Conservation (phyloP, 352 stramenopile species). For the Ophiocytium majus region DNA sequence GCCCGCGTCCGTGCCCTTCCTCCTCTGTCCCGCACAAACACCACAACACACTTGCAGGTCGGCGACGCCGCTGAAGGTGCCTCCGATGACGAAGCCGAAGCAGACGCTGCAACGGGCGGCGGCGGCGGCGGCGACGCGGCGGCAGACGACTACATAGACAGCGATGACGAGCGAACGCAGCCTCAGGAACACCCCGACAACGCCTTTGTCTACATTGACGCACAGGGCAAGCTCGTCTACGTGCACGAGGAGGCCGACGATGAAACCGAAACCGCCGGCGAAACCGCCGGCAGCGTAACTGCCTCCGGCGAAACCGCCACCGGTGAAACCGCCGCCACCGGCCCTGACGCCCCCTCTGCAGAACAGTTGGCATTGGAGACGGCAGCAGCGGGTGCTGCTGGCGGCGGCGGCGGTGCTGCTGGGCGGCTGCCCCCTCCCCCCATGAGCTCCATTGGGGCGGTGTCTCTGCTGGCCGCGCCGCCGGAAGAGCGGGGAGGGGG, state of each 20-base stretch:
- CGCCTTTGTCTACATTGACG: conserved; percentile 52
- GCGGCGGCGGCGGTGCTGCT: conserved; percentile 6
- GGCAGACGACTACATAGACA: conserved; percentile 49
- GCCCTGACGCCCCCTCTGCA: not conserved
- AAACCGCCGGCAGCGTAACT: not conserved
- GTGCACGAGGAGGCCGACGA: conserved; percentile 32
- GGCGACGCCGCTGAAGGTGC: not conserved
- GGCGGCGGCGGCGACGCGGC: not conserved
- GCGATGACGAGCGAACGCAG: conserved; percentile 42
- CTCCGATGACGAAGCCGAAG: not conserved
- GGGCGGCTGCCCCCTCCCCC: not conserved
- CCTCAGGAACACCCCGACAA: conserved; percentile 39
- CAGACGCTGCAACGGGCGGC: not conserved
- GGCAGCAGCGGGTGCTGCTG: not conserved
- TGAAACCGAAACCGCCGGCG: conserved; percentile 22
- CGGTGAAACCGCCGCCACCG: not conserved
- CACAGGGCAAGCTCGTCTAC: conserved; percentile 47
- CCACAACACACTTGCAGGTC: not conserved
- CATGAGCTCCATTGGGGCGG: no score
- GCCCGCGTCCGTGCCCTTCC: no score
- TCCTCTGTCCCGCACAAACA: not conserved
- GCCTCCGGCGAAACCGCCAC: not conserved
- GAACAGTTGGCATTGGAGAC: conserved; percentile 25
- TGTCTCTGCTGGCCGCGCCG: not conserved
- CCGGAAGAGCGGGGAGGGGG: no score